Base-by-base conservation (phyloP, 2,329 filamentous ascomycete species). In the Emydomyces testavorans region DNA sequence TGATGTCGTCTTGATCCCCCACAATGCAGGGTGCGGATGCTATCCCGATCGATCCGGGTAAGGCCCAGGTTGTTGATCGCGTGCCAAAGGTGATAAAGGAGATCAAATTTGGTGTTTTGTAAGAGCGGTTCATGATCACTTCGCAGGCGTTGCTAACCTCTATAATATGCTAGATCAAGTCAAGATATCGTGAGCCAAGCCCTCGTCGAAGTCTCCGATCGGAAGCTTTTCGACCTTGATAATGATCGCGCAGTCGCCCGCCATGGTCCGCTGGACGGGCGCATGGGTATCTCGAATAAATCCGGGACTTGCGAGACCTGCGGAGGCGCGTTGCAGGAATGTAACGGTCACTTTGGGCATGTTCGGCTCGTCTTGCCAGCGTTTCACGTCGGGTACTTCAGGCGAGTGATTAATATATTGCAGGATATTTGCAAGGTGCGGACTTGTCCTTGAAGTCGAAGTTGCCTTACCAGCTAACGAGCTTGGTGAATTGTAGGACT, bases 101-200 rank as follows among this genome's bases (percentile, higher is more conserved):
- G 62, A 78, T 96, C 64, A 89, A 94, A 63, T 96, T 96, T 67
- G 90, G 90, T 61, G 85, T 96, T 53, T 79, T 94, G 81, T 89
- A 71, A 57, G 77, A 60, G 2, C 48, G 20, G 11, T n/a, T 37
- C 21, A 11, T 10, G 15, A n/a, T 23, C 13, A 6, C 15, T 38
- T 21, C n/a, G 24, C 18, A 31, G 8, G 42, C 20, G 8, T 6
- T 8, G 21, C 34, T 29, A 46, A 46, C 15, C 32, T 37, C 29
- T 38, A 18, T 21, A 26, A 16, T 36, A 13, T 13, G 11, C 13
- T 54, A 88, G 84, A 61, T 94, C 89, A 21, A 88, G 85, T 59
- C 85, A 94, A 63, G 87, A 96, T 61, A 94, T 96, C 56, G 85
- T 94, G 57, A 93, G 90, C 62, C 92, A 98, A 68, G 88, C 85